Evolutionary conservation across 2,329 filamentous ascomycete species (phyloP).

Genomic region (Pseudogymnoascus sp.): DNA sequence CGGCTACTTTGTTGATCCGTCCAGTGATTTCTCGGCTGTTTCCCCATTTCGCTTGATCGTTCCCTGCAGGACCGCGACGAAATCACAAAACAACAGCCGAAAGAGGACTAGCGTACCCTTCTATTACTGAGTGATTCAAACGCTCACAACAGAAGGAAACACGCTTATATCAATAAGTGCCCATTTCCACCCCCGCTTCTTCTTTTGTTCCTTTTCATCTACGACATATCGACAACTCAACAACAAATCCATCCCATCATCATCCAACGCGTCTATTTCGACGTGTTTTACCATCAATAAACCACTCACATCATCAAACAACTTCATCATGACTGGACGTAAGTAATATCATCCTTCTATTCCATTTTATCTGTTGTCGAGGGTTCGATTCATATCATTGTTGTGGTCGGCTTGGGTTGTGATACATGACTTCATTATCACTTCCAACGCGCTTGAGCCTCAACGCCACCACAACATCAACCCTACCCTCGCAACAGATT

Average conservation of each 20-base stretch:
- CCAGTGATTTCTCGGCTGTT: conserved; percentile 3
- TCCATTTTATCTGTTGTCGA: conserved; percentile 15
- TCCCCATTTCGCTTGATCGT: neutral
- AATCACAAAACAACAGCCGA: conserved; percentile 12
- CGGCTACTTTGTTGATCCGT: neutral
- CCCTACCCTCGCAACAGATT: conserved; percentile 12
- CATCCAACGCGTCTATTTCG: conserved; percentile 23
- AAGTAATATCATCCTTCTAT: conserved; percentile 36
- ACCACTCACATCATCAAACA: conserved; percentile 20
- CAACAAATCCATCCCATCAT: conserved; percentile 22
- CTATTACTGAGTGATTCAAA: conserved; percentile 17
- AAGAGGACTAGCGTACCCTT: conserved; percentile 18
- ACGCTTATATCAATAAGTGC: conserved; percentile 20
- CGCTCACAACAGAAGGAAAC: conserved; percentile 8
- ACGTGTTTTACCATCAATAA: conserved; percentile 29
- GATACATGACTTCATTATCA: conserved; percentile 11
- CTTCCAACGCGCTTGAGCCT: conserved; percentile 14
- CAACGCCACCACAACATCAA: conserved; percentile 16
- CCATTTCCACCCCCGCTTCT: conserved; percentile 15
- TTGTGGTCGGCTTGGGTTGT: conserved; percentile 19
- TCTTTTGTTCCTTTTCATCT: conserved; percentile 18
- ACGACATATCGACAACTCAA: conserved; percentile 16
- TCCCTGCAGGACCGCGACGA: neutral
- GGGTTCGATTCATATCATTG: conserved; percentile 13
- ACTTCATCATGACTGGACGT: conserved; percentile 63